Evolutionary conservation across 768 basidiomycete species (phyloP), one percentile per base, ranked within the genome.

Genomic region (Sarcodon aspratus): DNA sequence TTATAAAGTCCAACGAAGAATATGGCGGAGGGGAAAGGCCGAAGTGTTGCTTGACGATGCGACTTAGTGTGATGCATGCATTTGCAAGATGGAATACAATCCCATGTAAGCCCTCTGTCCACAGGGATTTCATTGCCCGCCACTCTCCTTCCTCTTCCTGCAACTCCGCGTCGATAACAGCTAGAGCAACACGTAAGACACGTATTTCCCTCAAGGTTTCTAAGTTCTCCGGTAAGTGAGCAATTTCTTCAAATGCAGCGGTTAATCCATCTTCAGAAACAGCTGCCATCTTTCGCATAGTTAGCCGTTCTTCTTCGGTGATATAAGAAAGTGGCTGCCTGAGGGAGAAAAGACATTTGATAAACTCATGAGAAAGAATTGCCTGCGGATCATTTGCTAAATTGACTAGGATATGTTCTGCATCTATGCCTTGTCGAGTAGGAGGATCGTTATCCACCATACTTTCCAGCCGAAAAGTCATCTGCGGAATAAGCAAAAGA

Each of bases 391-490:
- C 73, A 42, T 73, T 71, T 0, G 78, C 71, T 27, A 88, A 72
- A 37, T 78, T 73, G 35, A 72, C 64, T 2, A 89, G 68, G 27
- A 88, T 72, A 34, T 80, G 75, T 64, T 90, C 87, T 0, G 80
- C 82, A 37, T 84, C 70, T 33, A 80, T 72, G 1, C 78, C 78
- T 0, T 80, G 76, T 54, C 74, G 76, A 27, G 75, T 71, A 0
- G 85, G 87, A 9, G 74, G 67, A 43, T 78, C 78, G 43, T 78
- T 76, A 48, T 79, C 78, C n/a, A 75, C 77, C 61, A 85, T 84
- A 67, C 83, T 85, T 54, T 78, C 78, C 18, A 90, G 67, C 9
- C 86, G 79, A 47, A 78, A 77, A 0, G 78, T 78, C 63, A 87
- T 73, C 60, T 87, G 85, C 6, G 80, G 78, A 21, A 88, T 63